Evolutionary conservation across 805 yeast species (phyloP), one percentile per base, ranked within the genome.

Genomic region (Candida stauntonica): DNA sequence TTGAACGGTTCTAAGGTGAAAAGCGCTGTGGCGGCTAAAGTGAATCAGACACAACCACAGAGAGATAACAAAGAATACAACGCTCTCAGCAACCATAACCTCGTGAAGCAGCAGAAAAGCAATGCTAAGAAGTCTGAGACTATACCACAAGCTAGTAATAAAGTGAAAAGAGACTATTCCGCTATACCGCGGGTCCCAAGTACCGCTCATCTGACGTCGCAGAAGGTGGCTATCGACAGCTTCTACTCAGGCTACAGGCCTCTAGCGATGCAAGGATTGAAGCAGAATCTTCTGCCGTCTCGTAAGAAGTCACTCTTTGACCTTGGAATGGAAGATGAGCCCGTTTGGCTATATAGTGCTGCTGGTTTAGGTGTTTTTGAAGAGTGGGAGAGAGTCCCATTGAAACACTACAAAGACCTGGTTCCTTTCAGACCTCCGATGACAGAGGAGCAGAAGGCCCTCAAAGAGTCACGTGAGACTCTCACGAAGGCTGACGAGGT

Each of bases 301-400:
- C 38, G 40, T 50, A 39, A 58, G 55, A 33, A 54, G 52, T 26
- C 46, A 39, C 15, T 48, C 44, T 35, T 58, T 48, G 42, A 58
- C 47, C 28, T 46, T 5, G 44, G 45, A 4, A 7, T 46, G 17
- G 35, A 39, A 5, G 39, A 38, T n/a, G 50, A 42, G 16, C 52
- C 61, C 2, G 55, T 60, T 7, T 63, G 67, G 67, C 49, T 52
- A 16, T 52, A 55, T 36, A 61, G 67, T 11, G 65, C 67, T 1
- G 54, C 65, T 1, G 67, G 67, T 0, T 35, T 57, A 11, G 65
- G 63, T 39, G 47, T 45, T n/a, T 63, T 56, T 36, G 48, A 50
- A 13, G 67, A 66, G 23, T 49, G 54, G 36, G 59, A 59, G 7
- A 50, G 59, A 7, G 47, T 53, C 5, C 47, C 47, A 5, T 20